Evolutionary conservation across 257 asterid genomes (phyloP).

Genomic region (Fraxinus excelsior): DNA sequence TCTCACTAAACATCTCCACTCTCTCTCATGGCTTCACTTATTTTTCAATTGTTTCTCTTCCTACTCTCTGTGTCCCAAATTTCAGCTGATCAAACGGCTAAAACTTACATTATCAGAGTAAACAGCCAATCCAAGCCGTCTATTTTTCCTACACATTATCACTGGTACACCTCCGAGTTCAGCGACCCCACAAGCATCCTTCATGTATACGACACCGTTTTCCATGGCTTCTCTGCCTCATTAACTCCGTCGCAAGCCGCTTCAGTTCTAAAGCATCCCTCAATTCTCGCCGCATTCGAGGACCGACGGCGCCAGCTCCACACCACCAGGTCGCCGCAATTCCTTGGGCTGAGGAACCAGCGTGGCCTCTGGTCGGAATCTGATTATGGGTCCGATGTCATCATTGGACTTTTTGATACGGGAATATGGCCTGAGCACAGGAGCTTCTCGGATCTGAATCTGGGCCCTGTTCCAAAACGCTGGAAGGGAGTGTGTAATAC

Average conservation of each 20-base stretch:
- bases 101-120: conserved; percentile 76
- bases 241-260: conserved; percentile 66
- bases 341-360: conserved; percentile 83
- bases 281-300: conserved; percentile 73
- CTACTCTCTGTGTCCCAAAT: conserved; percentile 15
- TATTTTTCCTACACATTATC: conserved; percentile 80
- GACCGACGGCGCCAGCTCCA: conserved; percentile 88
- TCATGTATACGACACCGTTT: conserved; percentile 84
- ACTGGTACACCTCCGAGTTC: conserved; percentile 90
- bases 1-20: conserved; percentile 19
- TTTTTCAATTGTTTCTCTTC: conserved; percentile 26
- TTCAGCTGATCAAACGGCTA: conserved; percentile 42
- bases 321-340: conserved; percentile 98
- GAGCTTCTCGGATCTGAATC: conserved; percentile 87
- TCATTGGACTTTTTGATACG: conserved; percentile 80
- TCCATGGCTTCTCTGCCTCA: conserved; percentile 92
- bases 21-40: conserved; percentile 36
- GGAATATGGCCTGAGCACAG: conserved; percentile 98
- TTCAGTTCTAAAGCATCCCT: conserved; percentile 59
- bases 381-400: conserved; percentile 89
- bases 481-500: conserved; percentile 80
- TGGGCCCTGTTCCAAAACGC: conserved; percentile 75
- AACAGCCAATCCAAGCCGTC: conserved; percentile 78
- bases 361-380: conserved; percentile 93
- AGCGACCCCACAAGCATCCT: conserved; percentile 68